Evolutionary conservation across 768 basidiomycete species (phyloP), one percentile per base, ranked within the genome.

Genomic region (Crassisporium funariophilum): DNA sequence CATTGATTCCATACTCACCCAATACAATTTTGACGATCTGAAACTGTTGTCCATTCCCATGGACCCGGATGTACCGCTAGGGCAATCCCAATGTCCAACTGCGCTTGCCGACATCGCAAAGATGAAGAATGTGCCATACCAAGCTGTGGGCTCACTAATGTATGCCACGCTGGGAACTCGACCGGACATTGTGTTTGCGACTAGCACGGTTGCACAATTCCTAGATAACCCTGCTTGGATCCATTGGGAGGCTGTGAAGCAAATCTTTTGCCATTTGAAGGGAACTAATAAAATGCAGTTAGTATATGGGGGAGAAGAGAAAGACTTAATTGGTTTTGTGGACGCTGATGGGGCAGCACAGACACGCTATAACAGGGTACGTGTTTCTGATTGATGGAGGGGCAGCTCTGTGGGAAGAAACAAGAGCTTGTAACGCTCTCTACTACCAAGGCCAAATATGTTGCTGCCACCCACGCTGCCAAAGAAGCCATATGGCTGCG

Each of bases 391-490:
- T 62, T 42, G 8, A 69, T 61, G 59, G 57, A 1, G 69, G 66
- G 1, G 58, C 67, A 1, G 60, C 79, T 4, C 52, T 56, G 5
- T 79, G 77, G 77, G 63, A 54, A 57, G 50, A 57, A 61, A 36
- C 59, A 61, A 34, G 44, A 21, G 4, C 41, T 49, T 10, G 48
- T 59, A 6, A 58, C 74, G 0, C 50, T 65, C 0, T 78, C 73
- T 0, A 70, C 72, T 0, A 65, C 65, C 1, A 72, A 79, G 51
- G 71, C 74, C 1, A 76, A 78, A 55, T 77, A 74, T 50, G 46
- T 64, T 27, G 55, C 59, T 1, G 37, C 47, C 0, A 58, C 61
- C 0, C 57, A 68, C 31, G 59, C 67, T 5, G 47, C 62, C 2
- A 55, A 59, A 27, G 51, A 62, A 46, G 59, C 50, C 4, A 19